phyloP scores from a whole-genome alignment of 306 rosid species.

The Lupinus albus region DNA sequence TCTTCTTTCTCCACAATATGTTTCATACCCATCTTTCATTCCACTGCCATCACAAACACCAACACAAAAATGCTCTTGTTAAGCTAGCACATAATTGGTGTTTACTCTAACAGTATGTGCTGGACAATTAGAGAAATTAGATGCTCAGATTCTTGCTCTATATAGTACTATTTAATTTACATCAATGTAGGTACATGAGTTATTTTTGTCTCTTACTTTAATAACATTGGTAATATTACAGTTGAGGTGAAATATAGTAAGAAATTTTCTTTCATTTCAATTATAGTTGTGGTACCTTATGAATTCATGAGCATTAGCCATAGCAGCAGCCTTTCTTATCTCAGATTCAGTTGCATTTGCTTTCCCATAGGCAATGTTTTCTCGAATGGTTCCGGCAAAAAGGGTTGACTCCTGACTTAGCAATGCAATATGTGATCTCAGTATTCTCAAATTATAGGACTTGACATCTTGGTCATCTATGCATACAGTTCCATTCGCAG shows the following conservation, averaged over 20 bases:
- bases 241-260: too few species aligned
- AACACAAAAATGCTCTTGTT: background rate
- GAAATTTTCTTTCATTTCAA: too few species aligned
- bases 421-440: conserved; percentile 81
- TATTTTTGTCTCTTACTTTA: too few species aligned
- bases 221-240: too few species aligned
- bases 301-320: conserved; percentile 94
- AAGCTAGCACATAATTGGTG: background rate
- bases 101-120: too few species aligned
- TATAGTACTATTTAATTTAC: too few species aligned
- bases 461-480: conserved; percentile 82
- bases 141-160: too few species aligned
- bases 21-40: conserved; percentile 77
- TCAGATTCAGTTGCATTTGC: conserved; percentile 71
- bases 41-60: conserved; percentile 52
- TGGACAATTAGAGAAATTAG: too few species aligned
- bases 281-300: conserved; percentile 57
- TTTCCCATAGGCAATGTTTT: conserved; percentile 78
- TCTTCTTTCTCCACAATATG: conserved; percentile 89
- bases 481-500: conserved; percentile 62
- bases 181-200: too few species aligned
- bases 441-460: conserved; percentile 63
- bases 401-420: conserved; percentile 87
- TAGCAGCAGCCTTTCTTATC: conserved; percentile 75
- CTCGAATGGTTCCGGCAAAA: conserved; percentile 73